Conservation (phyloP, 164 flowering plant genomes). For the Macadamia tetraphylla region DNA sequence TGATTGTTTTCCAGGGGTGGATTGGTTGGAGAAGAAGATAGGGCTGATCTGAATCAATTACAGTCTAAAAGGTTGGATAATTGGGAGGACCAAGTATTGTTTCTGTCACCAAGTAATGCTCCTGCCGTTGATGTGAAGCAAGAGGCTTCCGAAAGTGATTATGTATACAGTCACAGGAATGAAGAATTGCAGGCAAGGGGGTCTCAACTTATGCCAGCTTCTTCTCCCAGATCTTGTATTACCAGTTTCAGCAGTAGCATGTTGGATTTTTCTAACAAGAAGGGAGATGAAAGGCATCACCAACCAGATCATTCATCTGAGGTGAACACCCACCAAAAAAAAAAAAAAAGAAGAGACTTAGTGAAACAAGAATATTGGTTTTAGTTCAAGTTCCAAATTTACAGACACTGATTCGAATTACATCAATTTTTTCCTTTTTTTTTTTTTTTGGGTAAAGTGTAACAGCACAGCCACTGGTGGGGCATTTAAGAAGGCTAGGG, state of each 20-base stretch:
- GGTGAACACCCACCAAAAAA: slow-evolving; percentile 24
- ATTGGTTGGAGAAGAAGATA: slow-evolving; percentile 47
- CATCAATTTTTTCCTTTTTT: slow-evolving; percentile 7
- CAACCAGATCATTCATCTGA: slow-evolving; percentile 60
- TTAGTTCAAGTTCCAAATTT: background rate
- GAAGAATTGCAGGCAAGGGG: slow-evolving; percentile 37
- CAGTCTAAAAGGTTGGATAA: slow-evolving; percentile 48
- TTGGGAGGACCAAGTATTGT: slow-evolving; percentile 56
- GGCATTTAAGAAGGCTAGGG: slow-evolving; percentile 70
- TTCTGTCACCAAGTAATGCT: slow-evolving; percentile 23
- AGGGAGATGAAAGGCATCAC: slow-evolving; percentile 28
- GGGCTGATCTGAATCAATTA: slow-evolving; percentile 24
- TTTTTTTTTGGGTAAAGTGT: slow-evolving; percentile 31
- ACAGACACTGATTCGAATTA: background rate
- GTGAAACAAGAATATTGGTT: no score
- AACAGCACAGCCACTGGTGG: slow-evolving; percentile 62
- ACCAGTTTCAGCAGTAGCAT: slow-evolving; percentile 54
- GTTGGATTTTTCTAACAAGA: slow-evolving; percentile 57
- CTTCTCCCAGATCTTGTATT: slow-evolving; percentile 62
- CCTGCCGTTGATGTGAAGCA: slow-evolving; percentile 46
- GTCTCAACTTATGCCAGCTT: slow-evolving; percentile 40
- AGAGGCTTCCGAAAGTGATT: slow-evolving; percentile 34
- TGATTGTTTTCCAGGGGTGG: slow-evolving; percentile 43
- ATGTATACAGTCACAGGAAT: slow-evolving; percentile 30
- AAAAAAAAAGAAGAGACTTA: no score